These are phyloP conservation scores for Leishmania tarentolae DNA, from an alignment of 208 protist genomes.

Conservation along the genomic window DNA sequence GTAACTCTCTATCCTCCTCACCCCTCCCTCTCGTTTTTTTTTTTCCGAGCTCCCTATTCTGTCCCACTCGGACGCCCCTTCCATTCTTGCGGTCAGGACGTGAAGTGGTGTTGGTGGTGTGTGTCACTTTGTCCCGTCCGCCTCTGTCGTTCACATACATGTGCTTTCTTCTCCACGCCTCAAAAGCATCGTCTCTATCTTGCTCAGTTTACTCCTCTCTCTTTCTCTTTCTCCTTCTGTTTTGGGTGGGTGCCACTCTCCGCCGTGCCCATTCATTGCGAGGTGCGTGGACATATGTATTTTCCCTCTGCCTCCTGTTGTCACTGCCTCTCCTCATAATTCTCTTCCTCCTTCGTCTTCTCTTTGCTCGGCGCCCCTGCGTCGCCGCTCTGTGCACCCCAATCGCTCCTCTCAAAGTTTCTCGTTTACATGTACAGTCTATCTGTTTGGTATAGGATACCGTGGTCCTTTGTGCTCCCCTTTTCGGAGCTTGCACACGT, in stretches of 20 bases:
- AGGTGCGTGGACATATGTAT: no score
- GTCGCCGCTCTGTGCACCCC: no score
- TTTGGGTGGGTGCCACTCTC: background rate
- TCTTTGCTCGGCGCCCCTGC: no score
- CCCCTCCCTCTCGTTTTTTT: no score
- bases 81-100: background rate
- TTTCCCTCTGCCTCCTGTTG: no score
- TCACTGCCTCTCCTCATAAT: no score
- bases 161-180: background rate
- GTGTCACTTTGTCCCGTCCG: background rate
- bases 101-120: background rate
- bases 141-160: background rate
- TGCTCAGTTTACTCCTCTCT: background rate
- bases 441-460: background rate
- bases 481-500: background rate
- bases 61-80: background rate
- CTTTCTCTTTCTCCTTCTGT: constrained; percentile 10
- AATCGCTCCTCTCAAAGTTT: no score
- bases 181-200: background rate
- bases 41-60: background rate
- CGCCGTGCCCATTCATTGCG: no score
- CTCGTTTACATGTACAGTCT: background rate
- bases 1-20: background rate
- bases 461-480: background rate
- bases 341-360: no score